These are phyloP conservation scores for Hanseniaspora guilliermondii DNA, from an alignment of 805 yeast genomes.

Conservation along the genomic window DNA sequence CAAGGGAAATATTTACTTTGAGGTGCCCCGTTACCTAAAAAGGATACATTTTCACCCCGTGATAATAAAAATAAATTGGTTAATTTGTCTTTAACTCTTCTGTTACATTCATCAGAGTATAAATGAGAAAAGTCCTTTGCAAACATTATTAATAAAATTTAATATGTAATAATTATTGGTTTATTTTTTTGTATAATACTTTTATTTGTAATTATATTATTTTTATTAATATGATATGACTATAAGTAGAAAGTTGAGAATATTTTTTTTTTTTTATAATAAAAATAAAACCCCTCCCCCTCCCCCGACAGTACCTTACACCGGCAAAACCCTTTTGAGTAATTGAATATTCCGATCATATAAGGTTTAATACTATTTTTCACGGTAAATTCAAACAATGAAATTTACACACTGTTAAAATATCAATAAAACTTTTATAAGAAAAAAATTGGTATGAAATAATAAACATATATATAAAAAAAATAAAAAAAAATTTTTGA, in stretches of 20 bases:
- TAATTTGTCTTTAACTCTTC: constrained; percentile 70
- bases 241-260: too few relatives aligned
- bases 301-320: background rate
- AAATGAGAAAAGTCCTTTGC: constrained; percentile 69
- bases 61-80: constrained; percentile 76
- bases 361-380: background rate
- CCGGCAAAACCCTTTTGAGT: background rate
- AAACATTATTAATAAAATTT: background rate
- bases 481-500: background rate
- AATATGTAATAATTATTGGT: background rate
- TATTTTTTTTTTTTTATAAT: too few relatives aligned
- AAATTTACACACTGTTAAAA: background rate
- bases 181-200: constrained; percentile 1
- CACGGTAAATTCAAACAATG: background rate
- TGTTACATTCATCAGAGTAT: constrained; percentile 64
- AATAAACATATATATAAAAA: constrained; percentile 1
- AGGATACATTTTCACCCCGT: constrained; percentile 60
- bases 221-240: background rate
- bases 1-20: constrained; percentile 86
- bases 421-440: too few relatives aligned
- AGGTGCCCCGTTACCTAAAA: constrained; percentile 94
- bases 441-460: constrained; percentile 6
- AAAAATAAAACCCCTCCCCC: too few relatives aligned
- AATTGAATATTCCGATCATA: background rate
- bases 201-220: background rate